phyloP scores from a whole-genome alignment of 208 protist species.

The Trypanosoma melophagium region DNA sequence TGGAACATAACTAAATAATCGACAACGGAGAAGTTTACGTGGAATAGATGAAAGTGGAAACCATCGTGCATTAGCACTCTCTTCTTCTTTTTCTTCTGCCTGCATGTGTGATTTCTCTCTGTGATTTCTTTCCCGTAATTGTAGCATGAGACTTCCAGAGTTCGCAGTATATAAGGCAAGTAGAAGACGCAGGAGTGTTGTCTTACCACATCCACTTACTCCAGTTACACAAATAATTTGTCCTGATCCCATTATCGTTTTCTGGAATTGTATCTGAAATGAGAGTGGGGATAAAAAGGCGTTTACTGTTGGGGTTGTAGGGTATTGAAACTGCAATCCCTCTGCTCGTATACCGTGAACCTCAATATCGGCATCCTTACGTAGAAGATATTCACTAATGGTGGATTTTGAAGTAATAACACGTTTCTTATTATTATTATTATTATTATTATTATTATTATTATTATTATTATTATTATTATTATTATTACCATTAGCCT shows the following conservation, averaged over 20 bases:
- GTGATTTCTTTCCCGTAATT: constrained; percentile 4
- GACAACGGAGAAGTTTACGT: constrained; percentile 38
- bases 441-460: not conserved
- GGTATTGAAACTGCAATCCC: constrained; percentile 64
- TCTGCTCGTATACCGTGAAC: constrained; percentile 28
- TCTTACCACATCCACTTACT: constrained; percentile 73
- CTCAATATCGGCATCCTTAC: constrained; percentile 1
- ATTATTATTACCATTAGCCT: constrained; percentile 1
- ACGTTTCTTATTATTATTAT: not conserved
- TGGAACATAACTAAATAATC: constrained; percentile 71
- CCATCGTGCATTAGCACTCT: constrained; percentile 8
- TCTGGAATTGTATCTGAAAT: constrained; percentile 19
- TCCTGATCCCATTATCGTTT: constrained; percentile 29
- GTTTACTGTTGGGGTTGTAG: constrained; percentile 56
- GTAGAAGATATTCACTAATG: not conserved
- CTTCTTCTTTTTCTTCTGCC: not conserved
- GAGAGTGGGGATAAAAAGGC: constrained; percentile 38
- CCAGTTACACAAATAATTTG: constrained; percentile 61
- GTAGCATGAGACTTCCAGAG: not conserved
- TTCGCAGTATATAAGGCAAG: constrained; percentile 59
- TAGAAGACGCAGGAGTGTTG: constrained; percentile 69
- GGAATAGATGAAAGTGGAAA: constrained; percentile 40
- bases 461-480: not conserved
- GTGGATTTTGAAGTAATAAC: no score
- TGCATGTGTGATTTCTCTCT: not conserved